Evolutionary conservation across 768 basidiomycete genomes (phyloP).

Genomic region (Suillus subluteus): DNA sequence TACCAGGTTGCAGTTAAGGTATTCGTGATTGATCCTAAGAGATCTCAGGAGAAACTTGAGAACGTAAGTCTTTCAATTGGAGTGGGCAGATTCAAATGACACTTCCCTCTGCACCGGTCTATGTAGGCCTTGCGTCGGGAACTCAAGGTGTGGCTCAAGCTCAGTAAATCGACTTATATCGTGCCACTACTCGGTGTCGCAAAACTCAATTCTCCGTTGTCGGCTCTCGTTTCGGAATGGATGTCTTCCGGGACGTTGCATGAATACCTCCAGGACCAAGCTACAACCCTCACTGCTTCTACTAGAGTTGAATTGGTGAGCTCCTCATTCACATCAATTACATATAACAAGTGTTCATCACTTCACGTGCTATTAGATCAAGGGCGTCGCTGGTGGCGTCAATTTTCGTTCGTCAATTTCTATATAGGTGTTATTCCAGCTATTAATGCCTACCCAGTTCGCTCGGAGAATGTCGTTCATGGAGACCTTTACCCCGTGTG

Average conservation of each 20-base stretch:
- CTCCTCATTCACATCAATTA: not conserved
- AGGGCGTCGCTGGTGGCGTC: conserved; percentile 18
- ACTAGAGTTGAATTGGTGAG: not conserved
- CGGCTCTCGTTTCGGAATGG: not conserved
- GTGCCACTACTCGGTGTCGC: not conserved
- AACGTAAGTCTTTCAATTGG: not conserved
- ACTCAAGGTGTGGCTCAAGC: not conserved
- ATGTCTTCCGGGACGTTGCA: not conserved
- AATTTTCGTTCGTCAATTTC: conserved; percentile 13
- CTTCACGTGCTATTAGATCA: conserved; percentile 8
- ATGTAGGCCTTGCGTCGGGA: not conserved
- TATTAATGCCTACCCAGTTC: conserved; percentile 14
- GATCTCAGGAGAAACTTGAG: not conserved
- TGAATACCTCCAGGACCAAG: not conserved
- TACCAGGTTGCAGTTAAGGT: not conserved
- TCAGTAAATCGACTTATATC: not conserved
- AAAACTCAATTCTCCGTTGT: not conserved
- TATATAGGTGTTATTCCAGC: not conserved
- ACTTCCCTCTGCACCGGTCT: not conserved
- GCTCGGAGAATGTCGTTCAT: conserved; percentile 17
- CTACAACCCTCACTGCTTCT: not conserved
- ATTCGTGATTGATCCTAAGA: not conserved
- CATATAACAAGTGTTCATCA: not conserved
- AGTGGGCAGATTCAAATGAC: not conserved
- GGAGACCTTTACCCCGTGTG: conserved; percentile 20